Base-by-base conservation (phyloP, 2,329 filamentous ascomycete species). In the Teratosphaeria nubilosa region DNA sequence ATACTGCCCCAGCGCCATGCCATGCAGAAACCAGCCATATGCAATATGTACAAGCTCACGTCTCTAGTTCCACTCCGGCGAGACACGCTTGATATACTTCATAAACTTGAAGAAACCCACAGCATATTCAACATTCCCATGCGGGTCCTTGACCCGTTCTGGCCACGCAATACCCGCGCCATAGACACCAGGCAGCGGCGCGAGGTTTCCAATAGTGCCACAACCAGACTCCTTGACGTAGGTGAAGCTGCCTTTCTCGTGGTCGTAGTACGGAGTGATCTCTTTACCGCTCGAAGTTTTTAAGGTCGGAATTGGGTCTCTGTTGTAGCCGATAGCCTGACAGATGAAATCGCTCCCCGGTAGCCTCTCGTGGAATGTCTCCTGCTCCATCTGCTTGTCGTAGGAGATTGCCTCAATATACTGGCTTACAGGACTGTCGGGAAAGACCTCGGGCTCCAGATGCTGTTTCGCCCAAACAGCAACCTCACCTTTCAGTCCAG, bases 21-120 rank as follows among this genome's bases (percentile, higher is more conserved):
- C 25, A 53, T n/a, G 51, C 51, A 27, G 20, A n/a, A 22, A 11
- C 53, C 30, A 37, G 14, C 9, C 20, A 20, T 20, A n/a, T 48
- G 41, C 16, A 5, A 22, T 48, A 20, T 22, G 41, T 48, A 48
- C 41, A 30, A 1, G 20, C 16, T 22, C 16, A 10, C 41, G 3
- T 22, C n/a, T 59, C 53, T 57, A 64, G 51, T 71, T 70, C 82
- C 82, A 85, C 20, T 73, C 69, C 16, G 80, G 80, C 22, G 76
- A 73, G 4, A 83, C 81, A 60, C 74, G 77, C 70, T 81, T 80
- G 56, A 83, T 69, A 64, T 80, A 85, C 53, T 78, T 82, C 82
- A 86, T 85, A 62, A 86, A 86, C 70, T 86, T 86, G 66, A 76
- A 84, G 66, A 86, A 79, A 0, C 84, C 84, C 55, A 86, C 84